Evolutionary conservation across 1,284 basidiomycete genomes (phyloP).

Genomic region (Peniophora sp.): DNA sequence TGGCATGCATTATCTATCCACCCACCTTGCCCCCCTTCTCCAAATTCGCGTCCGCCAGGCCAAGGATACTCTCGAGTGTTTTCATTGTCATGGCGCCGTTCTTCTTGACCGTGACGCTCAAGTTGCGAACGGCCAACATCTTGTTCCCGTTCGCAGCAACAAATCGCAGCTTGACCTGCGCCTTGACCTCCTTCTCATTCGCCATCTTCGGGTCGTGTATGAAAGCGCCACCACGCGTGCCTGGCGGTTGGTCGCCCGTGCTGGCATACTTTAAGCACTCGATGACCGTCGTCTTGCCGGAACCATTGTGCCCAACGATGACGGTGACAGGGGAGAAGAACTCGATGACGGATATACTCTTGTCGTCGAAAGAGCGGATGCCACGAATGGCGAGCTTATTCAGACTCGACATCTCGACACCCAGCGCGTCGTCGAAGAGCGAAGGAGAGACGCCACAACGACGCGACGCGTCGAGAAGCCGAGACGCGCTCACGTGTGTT

Average conservation of each 20-base stretch:
- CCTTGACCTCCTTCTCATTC: constrained; percentile 97
- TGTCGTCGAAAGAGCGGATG: constrained; percentile 92
- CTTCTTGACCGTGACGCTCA: constrained; percentile 94
- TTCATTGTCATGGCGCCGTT: constrained; percentile 88
- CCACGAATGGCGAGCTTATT: constrained; percentile 86
- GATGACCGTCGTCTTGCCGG: constrained; percentile 98
- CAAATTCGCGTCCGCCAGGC: constrained; percentile 59
- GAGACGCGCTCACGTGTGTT: neutral
- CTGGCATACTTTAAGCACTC: constrained; percentile 99
- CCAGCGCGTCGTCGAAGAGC: neutral
- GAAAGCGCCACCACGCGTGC: constrained; percentile 96
- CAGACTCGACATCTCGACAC: constrained; percentile 61
- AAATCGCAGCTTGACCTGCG: constrained; percentile 94
- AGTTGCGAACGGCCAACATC: constrained; percentile 91
- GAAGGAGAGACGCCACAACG: neutral
- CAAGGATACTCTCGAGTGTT: constrained; percentile 90
- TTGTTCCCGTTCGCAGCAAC: constrained; percentile 79
- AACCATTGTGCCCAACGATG: constrained; percentile 98
- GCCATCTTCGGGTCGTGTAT: constrained; percentile 99
- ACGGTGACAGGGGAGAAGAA: constrained; percentile 98
- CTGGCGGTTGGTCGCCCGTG: constrained; percentile 95
- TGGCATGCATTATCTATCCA: constrained; percentile 3
- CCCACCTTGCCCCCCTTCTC: constrained; percentile 72
- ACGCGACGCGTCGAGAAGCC: neutral
- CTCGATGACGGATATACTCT: constrained; percentile 90